Evolutionary conservation across 2,329 filamentous ascomycete genomes (phyloP).

Genomic region (Trichophyton benhamiae): DNA sequence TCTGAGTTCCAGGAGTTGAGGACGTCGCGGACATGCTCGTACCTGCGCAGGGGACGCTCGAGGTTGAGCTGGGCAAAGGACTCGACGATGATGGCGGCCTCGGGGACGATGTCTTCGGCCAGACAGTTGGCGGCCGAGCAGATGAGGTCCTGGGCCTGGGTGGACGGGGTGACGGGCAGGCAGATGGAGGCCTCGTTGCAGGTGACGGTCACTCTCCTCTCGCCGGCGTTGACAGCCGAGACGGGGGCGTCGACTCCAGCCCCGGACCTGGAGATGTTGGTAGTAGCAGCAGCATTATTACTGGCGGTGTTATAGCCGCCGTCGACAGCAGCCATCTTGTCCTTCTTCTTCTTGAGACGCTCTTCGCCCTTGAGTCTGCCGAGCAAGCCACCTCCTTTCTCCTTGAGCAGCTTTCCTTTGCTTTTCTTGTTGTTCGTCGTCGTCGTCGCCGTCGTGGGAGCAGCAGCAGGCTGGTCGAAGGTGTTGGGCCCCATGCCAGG

Average conservation of each 20-base stretch:
- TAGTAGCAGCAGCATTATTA: neutral
- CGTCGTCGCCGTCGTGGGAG: neutral
- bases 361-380: neutral
- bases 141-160: conserved; percentile 62
- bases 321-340: neutral
- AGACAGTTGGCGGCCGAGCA: conserved; percentile 52
- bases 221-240: conserved; percentile 67
- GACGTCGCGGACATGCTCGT: conserved; percentile 75
- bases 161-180: conserved; percentile 61
- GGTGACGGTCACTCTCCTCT: conserved; percentile 60
- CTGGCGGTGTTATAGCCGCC: no score
- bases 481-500: conserved; percentile 6
- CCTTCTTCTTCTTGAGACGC: neutral
- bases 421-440: neutral
- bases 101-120: conserved; percentile 50
- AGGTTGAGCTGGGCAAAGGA: conserved; percentile 63
- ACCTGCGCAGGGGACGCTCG: conserved; percentile 69
- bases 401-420: conserved; percentile 6
- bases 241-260: conserved; percentile 61
- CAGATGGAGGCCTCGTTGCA: conserved; percentile 57
- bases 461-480: conserved; percentile 10
- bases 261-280: conserved; percentile 17
- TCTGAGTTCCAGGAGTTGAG: conserved; percentile 90
- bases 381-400: conserved; percentile 4
- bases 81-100: conserved; percentile 62